Base-by-base conservation (phyloP, 2,329 filamentous ascomycete genomes). In the Talaromyces sp. region DNA sequence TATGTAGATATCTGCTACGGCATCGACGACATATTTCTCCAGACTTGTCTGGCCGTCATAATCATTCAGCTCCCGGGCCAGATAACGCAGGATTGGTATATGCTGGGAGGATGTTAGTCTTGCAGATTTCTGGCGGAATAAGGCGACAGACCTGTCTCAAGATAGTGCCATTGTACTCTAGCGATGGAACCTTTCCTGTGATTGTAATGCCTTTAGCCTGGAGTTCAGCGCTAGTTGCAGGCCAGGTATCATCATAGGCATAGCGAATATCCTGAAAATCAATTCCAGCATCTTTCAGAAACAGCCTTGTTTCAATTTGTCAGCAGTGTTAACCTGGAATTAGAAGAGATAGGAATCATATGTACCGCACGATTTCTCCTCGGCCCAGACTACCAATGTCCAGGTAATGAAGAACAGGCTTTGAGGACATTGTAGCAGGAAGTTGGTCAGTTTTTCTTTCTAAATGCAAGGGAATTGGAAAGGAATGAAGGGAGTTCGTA, bases 11-110 rank as follows among this genome's bases (percentile, higher is more conserved):
- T 55, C 52, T 6, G 52, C 21, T 15, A 55, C 52, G 15, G 52
- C 52, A 55, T 55, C 52, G n/a, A 55, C 52, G n/a, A 55, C 10
- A 28, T 39, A 55, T 43, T 55, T 55, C 22, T 55, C 52, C 3
- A 41, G 19, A 31, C 31, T 55, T 33, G 52, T 55, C 37, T 55
- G 28, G 36, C 52, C 52, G 41, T 55, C 52, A 17, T 55, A 55
- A 8, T 35, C 37, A 35, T 46, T 46, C 17, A 55, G 22, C 25
- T 55, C 41, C 11, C 52, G 37, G 28, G 52, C 37, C 11, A 55
- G 10, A 17, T 33, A 55, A 5, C 52, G 37, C 37, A 55, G 9
- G 22, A 45, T 55, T 55, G 52, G 37, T 1, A 55, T 31, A 15
- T 55, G 52, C 52, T 55, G 33, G 37, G 7, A 31, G 19, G 1